phyloP scores from a whole-genome alignment of 371 early-diverging fungal species.

The Ecytonucleospora hepatopenaei region DNA sequence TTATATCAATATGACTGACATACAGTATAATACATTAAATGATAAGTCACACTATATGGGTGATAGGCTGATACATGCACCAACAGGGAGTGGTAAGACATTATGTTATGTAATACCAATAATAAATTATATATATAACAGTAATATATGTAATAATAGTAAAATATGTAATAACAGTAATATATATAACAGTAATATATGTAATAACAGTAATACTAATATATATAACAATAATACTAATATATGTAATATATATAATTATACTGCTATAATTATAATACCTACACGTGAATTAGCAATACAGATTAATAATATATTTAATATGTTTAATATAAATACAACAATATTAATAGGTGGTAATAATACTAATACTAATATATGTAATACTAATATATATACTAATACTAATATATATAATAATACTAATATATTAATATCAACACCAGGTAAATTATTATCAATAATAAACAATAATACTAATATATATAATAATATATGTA shows the following conservation, averaged over 20 bases:
- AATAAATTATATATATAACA: constrained; percentile 65
- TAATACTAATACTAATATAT: constrained; percentile 69
- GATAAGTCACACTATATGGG: constrained; percentile 11
- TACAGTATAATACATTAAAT: constrained; percentile 36
- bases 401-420: neutral
- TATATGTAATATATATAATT: no score
- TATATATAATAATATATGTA: constrained; percentile 28
- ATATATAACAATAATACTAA: constrained; percentile 66
- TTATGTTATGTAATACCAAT: constrained; percentile 50
- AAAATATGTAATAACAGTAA: constrained; percentile 47
- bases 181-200: constrained; percentile 53
- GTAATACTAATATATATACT: neutral
- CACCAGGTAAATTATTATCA: constrained; percentile 89
- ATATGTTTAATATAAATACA: constrained; percentile 64
- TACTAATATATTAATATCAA: constrained; percentile 43
- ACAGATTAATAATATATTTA: constrained; percentile 64
- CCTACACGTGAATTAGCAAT: constrained; percentile 89
- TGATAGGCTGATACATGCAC: constrained; percentile 45
- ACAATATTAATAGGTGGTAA: constrained; percentile 89
- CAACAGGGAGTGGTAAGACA: constrained; percentile 56
- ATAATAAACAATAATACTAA: constrained; percentile 68
- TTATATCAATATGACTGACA: constrained; percentile 34
- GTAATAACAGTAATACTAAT: constrained; percentile 58
- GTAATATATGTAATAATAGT: constrained; percentile 59
- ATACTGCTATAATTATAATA: constrained; percentile 72